Base-by-base conservation (phyloP, 2,329 filamentous ascomycete species). In the Parascedosporium putredinis region DNA sequence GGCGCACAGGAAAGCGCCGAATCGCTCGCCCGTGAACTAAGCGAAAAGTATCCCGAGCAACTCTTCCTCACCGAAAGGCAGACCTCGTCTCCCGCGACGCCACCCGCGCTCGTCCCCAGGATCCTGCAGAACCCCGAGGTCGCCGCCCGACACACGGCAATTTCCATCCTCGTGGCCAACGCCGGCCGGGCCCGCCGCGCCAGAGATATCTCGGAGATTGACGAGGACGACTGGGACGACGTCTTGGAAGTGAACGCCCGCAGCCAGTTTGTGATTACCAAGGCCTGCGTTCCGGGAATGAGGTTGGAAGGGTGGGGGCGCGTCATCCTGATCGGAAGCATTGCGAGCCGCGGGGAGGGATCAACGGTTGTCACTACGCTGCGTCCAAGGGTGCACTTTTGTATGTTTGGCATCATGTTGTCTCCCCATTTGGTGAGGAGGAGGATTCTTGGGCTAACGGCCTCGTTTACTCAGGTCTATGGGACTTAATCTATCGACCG, bases 311-410 rank as follows among this genome's bases (percentile, higher is more conserved):
- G 52, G 2, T 65, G 62, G 63, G 63, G 63, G 2, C 52, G 63
- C 0, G 56, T 65, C 5, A 56, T 65, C 12, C 50, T 65, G 8
- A 55, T 65, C 2, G 62, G 63, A 6, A 65, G 62, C 45, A 65
- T 65, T 20, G 61, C 63, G 10, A 58, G 61, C 38, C 54, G 56
- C 16, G 63, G 63, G 62, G 63, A 0, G 63, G 63, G 0, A 58
- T 65, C 12, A 65, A 65, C 20, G 63, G 63, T 3, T 65, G 63
- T 2, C 63, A 64, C 14, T 65, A 65, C n/a, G 61, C 62, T 3
- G 61, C 63, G 3, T 59, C 62, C 2, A 65, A 65, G 47, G 62
- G 63, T 12, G 62, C 62, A 14, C 48, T 42, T 3, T 12, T 16
- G 38, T 42, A 20, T 22, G 38, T 14, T 24, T 20, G 12, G 7